Evolutionary conservation across 805 yeast genomes (phyloP), one percentile per base, ranked within the genome.

Genomic region (Hanseniaspora hatyaiensis): DNA sequence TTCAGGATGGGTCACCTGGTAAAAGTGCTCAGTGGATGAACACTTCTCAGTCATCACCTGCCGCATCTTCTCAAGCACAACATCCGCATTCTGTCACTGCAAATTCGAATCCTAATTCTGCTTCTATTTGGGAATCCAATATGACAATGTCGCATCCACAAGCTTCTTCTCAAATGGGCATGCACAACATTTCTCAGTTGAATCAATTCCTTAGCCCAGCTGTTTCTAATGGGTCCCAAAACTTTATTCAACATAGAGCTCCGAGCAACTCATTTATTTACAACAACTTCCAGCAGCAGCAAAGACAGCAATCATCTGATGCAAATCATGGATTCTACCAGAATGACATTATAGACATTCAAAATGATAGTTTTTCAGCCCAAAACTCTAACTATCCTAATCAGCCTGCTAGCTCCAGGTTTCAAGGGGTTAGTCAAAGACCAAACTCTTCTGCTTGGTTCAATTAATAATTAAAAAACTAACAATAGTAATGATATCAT

Each of bases 361-460:
- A 33, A 19, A 19, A 13, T 8, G 37, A 40, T n/a, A n/a, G n/a
- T n/a, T n/a, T n/a, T n/a, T n/a, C n/a, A n/a, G n/a, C n/a, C 15
- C 30, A 19, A 18, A 5, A 8, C 8, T n/a, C 37, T 33, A 19
- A 33, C 13, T 22, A 5, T 36, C 8, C 40, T 22, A 37, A 24
- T 13, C 31, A 37, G 15, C 40, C 30, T 15, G n/a, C 26, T 23
- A 33, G 39, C 12, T 37, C 40, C 12, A 26, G 40, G 11, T 37
- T 37, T 22, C 31, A 37, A 9, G 31, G 31, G 3, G 20, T 16
- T 12, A 22, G 31, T 2, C 40, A 37, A 26, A 36, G 33, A 26
- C 34, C 45, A 8, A 41, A 33, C 22, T 43, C 40, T n/a, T 12
- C 47, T 3, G 47, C 40, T 3, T 43, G 47, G 47, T 37, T 26